phyloP scores from a whole-genome alignment of 176 grass and related monocot genomes.

The Avena insularis region DNA sequence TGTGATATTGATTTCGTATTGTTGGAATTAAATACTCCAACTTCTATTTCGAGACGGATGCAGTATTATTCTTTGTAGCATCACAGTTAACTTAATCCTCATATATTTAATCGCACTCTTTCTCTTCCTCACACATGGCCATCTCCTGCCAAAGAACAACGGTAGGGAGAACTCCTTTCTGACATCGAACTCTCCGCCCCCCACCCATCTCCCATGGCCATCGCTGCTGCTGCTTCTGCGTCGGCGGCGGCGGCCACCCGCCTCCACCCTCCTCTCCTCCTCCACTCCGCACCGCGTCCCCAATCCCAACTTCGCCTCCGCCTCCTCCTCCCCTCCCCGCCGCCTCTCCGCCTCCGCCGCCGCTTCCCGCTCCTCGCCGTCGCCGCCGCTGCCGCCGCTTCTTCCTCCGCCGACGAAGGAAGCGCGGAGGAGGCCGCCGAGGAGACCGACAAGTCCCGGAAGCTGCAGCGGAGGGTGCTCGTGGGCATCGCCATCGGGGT shows the following conservation, averaged over 20 bases:
- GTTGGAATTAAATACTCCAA: too few species aligned
- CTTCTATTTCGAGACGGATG: too few species aligned
- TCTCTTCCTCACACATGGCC: too few species aligned
- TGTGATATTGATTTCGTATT: too few species aligned
- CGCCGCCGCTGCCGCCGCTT: not conserved
- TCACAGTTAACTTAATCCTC: too few species aligned
- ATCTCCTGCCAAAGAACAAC: not conserved
- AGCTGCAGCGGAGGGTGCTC: conserved; percentile 71
- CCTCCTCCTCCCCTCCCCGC: conserved; percentile 46
- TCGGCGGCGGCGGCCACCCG: conserved; percentile 38
- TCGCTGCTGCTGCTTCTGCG: conserved; percentile 16
- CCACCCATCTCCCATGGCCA: conserved; percentile 46
- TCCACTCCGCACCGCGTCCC: not conserved
- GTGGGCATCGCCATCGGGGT: conserved; percentile 88
- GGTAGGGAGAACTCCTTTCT: conserved; percentile 7
- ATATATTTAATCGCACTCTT: too few species aligned
- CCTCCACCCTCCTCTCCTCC: conserved; percentile 18
- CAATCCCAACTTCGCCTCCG: conserved; percentile 41
- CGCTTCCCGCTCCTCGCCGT: conserved; percentile 46
- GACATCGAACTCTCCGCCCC: conserved; percentile 56
- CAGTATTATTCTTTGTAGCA: too few species aligned
- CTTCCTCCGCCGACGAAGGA: not conserved
- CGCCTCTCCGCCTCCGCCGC: conserved; percentile 45
- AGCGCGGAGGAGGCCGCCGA: not conserved
- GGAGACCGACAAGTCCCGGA: conserved; percentile 40